phyloP scores from a whole-genome alignment of 1,139 yeast genomes.

The Kurtzmaniella quercitrusa region DNA sequence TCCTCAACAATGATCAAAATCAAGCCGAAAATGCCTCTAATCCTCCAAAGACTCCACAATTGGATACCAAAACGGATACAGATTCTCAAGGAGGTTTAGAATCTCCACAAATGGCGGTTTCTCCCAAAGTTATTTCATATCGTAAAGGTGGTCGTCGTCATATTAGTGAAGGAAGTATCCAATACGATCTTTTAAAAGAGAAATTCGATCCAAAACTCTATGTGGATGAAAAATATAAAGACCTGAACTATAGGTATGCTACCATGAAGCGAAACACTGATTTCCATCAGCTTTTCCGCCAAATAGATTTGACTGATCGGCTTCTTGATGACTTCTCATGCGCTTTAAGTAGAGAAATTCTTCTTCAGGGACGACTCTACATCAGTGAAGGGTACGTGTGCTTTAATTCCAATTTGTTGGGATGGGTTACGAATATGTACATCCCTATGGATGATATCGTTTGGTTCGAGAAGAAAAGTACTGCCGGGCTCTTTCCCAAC shows the following conservation, averaged over 20 bases:
- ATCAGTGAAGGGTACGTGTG: constrained; percentile 78
- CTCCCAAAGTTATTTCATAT: constrained; percentile 48
- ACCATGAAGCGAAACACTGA: constrained; percentile 68
- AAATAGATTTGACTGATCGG: constrained; percentile 66
- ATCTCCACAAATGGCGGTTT: constrained; percentile 11
- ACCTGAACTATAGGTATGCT: constrained; percentile 50
- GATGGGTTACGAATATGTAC: constrained; percentile 84
- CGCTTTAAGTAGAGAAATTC: constrained; percentile 82
- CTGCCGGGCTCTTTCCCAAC: constrained; percentile 90
- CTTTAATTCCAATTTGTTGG: constrained; percentile 87
- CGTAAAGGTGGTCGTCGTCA: constrained; percentile 24
- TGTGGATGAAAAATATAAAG: constrained; percentile 33
- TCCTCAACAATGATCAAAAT: constrained; percentile 11
- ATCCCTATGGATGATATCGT: constrained; percentile 71
- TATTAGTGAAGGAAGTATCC: constrained; percentile 21
- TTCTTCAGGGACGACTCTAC: constrained; percentile 88
- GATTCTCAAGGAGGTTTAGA: not conserved
- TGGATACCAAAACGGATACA: not conserved
- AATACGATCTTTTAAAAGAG: constrained; percentile 18
- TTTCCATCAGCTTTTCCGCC: constrained; percentile 71
- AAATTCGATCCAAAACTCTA: constrained; percentile 33
- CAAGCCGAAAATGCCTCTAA: constrained; percentile 1
- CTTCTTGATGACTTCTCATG: constrained; percentile 84
- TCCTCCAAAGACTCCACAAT: not conserved
- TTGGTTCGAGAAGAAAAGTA: constrained; percentile 70